These are phyloP conservation scores for Penstemon barbatus DNA, from an alignment of 257 asterid species.

Conservation along the genomic window DNA sequence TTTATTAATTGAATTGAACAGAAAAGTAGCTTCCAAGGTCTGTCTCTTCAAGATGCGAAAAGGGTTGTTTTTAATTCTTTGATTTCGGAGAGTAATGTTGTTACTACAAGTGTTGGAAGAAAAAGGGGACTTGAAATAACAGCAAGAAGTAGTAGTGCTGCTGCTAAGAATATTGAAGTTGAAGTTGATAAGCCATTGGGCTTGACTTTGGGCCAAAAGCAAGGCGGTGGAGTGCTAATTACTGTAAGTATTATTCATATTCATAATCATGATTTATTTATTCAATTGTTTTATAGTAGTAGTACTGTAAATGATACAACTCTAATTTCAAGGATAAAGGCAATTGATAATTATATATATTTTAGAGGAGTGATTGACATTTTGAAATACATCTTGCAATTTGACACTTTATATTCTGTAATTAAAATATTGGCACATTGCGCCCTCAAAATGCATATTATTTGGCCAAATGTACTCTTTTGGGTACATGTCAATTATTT, in stretches of 20 bases:
- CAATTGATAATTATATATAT: too few species aligned
- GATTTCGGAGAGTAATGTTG: slow-evolving; percentile 38
- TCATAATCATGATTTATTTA: too few species aligned
- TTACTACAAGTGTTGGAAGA: slow-evolving; percentile 5
- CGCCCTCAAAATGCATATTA: too few species aligned
- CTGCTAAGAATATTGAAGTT: slow-evolving; percentile 84
- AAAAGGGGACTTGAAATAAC: slow-evolving; percentile 52
- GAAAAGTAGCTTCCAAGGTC: slow-evolving; percentile 76
- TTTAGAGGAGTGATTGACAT: too few species aligned
- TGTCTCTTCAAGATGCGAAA: slow-evolving; percentile 63
- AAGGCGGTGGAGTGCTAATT: slow-evolving; percentile 89
- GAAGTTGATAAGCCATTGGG: slow-evolving; percentile 98
- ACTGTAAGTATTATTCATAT: slow-evolving; percentile 48
- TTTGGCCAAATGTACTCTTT: too few species aligned
- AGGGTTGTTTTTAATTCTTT: slow-evolving; percentile 47
- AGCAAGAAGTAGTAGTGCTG: slow-evolving; percentile 57
- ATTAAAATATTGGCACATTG: too few species aligned
- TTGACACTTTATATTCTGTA: too few species aligned
- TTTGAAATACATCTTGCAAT: too few species aligned
- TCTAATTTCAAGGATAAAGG: too few species aligned
- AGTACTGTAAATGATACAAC: too few species aligned
- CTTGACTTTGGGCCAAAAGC: slow-evolving; percentile 83
- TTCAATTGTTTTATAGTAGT: too few species aligned
- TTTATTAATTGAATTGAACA: slow-evolving; percentile 23
- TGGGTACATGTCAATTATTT: too few species aligned